Percentiles rank a stretch among this genome's conserved stretches.
phyloP scores from a whole-genome alignment of 2,329 filamentous ascomycete species.

The Calonectria henricotiae region DNA sequence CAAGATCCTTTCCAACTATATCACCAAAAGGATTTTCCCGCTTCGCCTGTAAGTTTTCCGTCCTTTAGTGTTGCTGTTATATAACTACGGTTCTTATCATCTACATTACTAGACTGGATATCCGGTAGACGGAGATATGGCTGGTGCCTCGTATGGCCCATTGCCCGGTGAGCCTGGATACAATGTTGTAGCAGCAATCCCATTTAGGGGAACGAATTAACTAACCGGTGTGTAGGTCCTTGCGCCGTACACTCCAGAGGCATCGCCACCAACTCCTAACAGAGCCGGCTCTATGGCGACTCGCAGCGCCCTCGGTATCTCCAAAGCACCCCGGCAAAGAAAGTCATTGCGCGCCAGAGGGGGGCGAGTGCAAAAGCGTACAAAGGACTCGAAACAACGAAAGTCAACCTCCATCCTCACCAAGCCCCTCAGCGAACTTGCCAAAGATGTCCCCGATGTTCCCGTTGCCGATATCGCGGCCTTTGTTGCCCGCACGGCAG shows the following conservation, averaged over 20 bases:
- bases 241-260: slow-evolving; percentile 63
- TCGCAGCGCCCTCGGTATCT: slow-evolving; percentile 58
- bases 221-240: slow-evolving; percentile 40
- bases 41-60: slow-evolving; percentile 43
- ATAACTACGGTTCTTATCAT: slow-evolving; percentile 16
- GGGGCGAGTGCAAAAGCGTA: slow-evolving; percentile 48
- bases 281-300: slow-evolving; percentile 55
- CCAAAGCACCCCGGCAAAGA: slow-evolving; percentile 43
- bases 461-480: slow-evolving; percentile 83
- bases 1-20: slow-evolving; percentile 45
- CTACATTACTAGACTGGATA: slow-evolving; percentile 38
- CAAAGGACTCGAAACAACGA: slow-evolving; percentile 56
- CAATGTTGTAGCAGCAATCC: slow-evolving; percentile 37
- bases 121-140: slow-evolving; percentile 31
- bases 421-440: slow-evolving; percentile 80
- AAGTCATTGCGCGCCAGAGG: slow-evolving; percentile 42
- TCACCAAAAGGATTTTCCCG: slow-evolving; percentile 38
- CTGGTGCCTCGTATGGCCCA: slow-evolving; percentile 42
- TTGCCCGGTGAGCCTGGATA: slow-evolving; percentile 47
- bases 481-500: slow-evolving; percentile 82
- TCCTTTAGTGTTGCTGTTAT: no score
- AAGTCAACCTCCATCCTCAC: slow-evolving; percentile 67
- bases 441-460: slow-evolving; percentile 74
- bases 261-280: slow-evolving; percentile 64
- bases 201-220: not conserved